Percentiles rank a stretch among this genome's conserved stretches.
phyloP scores from a whole-genome alignment of 345 rosid species.

The Linum trigynum region DNA sequence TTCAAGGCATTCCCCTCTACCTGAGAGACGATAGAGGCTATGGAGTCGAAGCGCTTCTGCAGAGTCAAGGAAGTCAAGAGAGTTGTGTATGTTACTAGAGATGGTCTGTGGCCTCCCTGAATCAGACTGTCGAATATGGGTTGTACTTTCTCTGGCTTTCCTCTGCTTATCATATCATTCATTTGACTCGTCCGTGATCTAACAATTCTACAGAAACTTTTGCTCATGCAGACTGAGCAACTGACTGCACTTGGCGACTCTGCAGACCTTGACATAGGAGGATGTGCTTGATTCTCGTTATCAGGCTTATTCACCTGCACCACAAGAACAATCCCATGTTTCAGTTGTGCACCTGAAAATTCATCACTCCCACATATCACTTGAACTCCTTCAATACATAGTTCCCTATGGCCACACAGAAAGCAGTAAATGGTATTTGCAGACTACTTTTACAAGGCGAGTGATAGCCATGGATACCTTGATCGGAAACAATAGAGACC shows the following conservation, averaged over 20 bases:
- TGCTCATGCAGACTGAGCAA: slow-evolving; percentile 25
- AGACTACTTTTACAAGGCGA: too few species aligned
- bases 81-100: slow-evolving; percentile 47
- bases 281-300: slow-evolving; percentile 5
- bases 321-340: too few species aligned
- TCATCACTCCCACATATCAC: too few species aligned
- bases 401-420: too few species aligned
- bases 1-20: slow-evolving; percentile 39
- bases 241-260: slow-evolving; percentile 9
- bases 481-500: slow-evolving; percentile 4
- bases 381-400: too few species aligned
- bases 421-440: too few species aligned
- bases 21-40: slow-evolving; percentile 36
- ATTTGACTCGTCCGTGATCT: slow-evolving; percentile 48
- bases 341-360: too few species aligned
- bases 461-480: slow-evolving; percentile 6
- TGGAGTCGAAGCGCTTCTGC: slow-evolving; percentile 40
- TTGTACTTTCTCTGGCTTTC: slow-evolving; percentile 45
- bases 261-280: slow-evolving; percentile 7
- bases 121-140: slow-evolving; percentile 35
- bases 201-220: slow-evolving; percentile 41
- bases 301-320: slow-evolving; percentile 15
- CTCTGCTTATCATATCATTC: slow-evolving; percentile 42
- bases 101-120: slow-evolving; percentile 45
- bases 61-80: slow-evolving; percentile 51